Percentiles rank a stretch among this genome's conserved stretches.
These are phyloP conservation scores for Magnaporthiopsis incrustans DNA, from an alignment of 2,329 filamentous ascomycete species.

Conservation along the genomic window DNA sequence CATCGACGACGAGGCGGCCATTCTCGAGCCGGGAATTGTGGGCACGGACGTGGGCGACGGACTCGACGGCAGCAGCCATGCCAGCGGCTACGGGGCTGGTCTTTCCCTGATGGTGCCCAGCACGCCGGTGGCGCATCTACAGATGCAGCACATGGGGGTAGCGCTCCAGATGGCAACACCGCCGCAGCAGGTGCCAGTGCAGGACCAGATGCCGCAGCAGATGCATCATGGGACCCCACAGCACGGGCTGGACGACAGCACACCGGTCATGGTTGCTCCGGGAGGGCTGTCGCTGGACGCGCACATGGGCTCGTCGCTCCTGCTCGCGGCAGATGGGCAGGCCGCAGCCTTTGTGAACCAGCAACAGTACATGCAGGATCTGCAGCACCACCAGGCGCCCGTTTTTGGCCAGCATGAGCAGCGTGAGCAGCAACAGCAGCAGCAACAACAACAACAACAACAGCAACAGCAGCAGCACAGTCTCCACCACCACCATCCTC, in stretches of 20 bases:
- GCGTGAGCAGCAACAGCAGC: background rate
- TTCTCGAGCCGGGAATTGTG: background rate
- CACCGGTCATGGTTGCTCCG: slow-evolving; percentile 14
- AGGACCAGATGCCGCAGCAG: slow-evolving; percentile 10
- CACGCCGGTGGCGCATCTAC: background rate
- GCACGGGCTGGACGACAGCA: slow-evolving; percentile 9
- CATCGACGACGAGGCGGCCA: background rate
- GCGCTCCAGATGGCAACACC: background rate
- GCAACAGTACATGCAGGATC: slow-evolving; percentile 10
- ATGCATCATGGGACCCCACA: background rate
- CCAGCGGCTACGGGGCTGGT: background rate
- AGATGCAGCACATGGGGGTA: slow-evolving; percentile 5
- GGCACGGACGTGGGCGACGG: background rate
- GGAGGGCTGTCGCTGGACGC: slow-evolving; percentile 48
- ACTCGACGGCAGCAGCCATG: background rate
- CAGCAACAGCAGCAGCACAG: background rate
- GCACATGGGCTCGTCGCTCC: slow-evolving; percentile 56
- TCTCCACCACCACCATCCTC: background rate
- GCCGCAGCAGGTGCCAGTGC: slow-evolving; percentile 6
- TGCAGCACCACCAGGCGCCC: slow-evolving; percentile 7
- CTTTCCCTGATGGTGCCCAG: background rate
- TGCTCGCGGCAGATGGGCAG: slow-evolving; percentile 38
- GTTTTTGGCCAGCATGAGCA: slow-evolving; percentile 1
- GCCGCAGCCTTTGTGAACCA: slow-evolving; percentile 11
- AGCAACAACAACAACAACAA: slow-evolving; percentile 1